Percentiles rank a stretch among this genome's conserved stretches.
phyloP scores from a whole-genome alignment of 2,329 filamentous ascomycete genomes.

The Pseudopithomyces maydicus region DNA sequence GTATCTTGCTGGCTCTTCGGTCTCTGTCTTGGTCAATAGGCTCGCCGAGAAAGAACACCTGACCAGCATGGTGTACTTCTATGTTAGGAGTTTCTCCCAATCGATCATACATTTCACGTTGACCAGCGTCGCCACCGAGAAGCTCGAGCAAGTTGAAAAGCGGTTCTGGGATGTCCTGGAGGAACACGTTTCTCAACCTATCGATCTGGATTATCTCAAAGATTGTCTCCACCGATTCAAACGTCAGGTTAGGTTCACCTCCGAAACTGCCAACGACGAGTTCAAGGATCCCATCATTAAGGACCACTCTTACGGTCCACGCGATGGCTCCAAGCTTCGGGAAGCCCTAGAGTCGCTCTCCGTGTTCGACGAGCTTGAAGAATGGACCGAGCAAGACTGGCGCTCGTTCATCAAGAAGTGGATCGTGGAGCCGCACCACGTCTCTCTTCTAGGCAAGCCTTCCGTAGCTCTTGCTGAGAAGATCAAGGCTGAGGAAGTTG shows the following conservation, averaged over 20 bases:
- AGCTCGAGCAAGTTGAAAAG: constrained; percentile 81
- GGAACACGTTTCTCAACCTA: constrained; percentile 76
- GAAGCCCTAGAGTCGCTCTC: constrained; percentile 48
- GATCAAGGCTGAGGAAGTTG: constrained; percentile 80
- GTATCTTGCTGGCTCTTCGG: constrained; percentile 91
- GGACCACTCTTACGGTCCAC: constrained; percentile 87
- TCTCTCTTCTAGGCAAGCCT: constrained; percentile 87
- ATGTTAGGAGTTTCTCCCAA: constrained; percentile 78
- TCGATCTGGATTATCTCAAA: constrained; percentile 88
- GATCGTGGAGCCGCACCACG: constrained; percentile 82
- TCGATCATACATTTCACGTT: constrained; percentile 85
- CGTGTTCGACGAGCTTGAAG: constrained; percentile 70
- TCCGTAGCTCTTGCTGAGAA: constrained; percentile 79
- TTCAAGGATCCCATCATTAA: constrained; percentile 87
- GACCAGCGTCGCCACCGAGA: constrained; percentile 84
- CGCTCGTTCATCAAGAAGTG: constrained; percentile 79
- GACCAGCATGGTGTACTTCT: constrained; percentile 82
- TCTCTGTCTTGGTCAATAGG: constrained; percentile 87
- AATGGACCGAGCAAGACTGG: constrained; percentile 87
- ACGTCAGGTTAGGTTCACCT: constrained; percentile 80
- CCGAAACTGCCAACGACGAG: constrained; percentile 79
- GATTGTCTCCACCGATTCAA: constrained; percentile 85
- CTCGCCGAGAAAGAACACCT: constrained; percentile 93
- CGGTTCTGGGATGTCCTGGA: constrained; percentile 82
- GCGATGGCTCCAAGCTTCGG: constrained; percentile 68